Evolutionary conservation across 257 asterid genomes (phyloP).

Genomic region (Solanum bulbocastanum): DNA sequence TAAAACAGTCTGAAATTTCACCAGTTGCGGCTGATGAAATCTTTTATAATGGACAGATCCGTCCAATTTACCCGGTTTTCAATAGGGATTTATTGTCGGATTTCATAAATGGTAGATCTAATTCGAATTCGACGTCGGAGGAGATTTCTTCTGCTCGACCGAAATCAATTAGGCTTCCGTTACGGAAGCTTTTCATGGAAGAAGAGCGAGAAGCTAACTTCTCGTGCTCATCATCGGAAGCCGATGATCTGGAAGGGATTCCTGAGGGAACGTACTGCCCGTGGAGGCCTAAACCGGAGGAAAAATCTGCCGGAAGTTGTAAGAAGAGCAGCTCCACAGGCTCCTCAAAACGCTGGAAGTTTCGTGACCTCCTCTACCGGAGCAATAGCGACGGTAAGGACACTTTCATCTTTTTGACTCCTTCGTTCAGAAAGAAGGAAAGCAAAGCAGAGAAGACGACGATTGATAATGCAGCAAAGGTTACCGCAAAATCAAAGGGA

Average conservation of each 20-base stretch:
- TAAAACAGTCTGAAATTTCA: constrained; percentile 18
- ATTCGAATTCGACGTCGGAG: constrained; percentile 1
- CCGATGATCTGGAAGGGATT: constrained; percentile 27
- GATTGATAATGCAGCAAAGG: not conserved
- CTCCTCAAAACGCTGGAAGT: constrained; percentile 27
- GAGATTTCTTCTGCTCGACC: not conserved
- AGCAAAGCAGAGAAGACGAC: not conserved
- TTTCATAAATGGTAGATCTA: not conserved
- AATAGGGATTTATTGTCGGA: not conserved
- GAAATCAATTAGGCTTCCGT: constrained; percentile 6
- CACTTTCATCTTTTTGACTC: constrained; percentile 6
- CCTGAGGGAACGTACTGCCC: constrained; percentile 26
- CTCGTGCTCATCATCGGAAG: constrained; percentile 28
- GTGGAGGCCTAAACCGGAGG: constrained; percentile 19
- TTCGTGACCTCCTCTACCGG: constrained; percentile 13
- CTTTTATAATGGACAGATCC: constrained; percentile 8
- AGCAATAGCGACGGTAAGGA: constrained; percentile 26
- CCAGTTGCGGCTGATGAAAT: constrained; percentile 34
- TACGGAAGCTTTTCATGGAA: constrained; percentile 22
- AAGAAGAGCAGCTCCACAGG: constrained; percentile 23
- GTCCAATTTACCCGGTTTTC: constrained; percentile 4
- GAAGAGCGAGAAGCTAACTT: constrained; percentile 16
- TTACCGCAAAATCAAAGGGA: not conserved
- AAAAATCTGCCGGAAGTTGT: constrained; percentile 1
- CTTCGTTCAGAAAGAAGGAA: not conserved